Percentiles rank a stretch among this genome's conserved stretches.
Evolutionary conservation across 75 land plant genomes (phyloP).

Genomic region (Cunninghamia lanceolata): DNA sequence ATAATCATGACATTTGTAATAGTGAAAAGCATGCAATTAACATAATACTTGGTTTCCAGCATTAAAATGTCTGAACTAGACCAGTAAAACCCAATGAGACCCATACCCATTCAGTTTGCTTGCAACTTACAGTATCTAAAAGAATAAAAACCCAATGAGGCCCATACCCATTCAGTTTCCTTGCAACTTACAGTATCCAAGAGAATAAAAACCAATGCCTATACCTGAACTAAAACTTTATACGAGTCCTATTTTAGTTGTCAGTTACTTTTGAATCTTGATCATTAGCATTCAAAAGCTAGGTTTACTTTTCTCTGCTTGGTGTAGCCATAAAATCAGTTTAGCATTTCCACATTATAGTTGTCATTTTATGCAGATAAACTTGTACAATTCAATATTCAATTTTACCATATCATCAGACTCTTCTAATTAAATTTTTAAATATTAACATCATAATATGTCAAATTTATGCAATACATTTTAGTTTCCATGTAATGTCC

Average conservation of each 20-base stretch:
- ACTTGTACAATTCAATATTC: neutral
- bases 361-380: neutral
- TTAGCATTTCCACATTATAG: too few relatives aligned
- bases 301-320: neutral
- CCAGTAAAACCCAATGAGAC: neutral
- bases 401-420: neutral
- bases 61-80: neutral
- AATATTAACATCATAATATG: neutral
- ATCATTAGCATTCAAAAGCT: neutral
- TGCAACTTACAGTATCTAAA: neutral
- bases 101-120: neutral
- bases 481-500: too few relatives aligned
- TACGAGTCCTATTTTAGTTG: neutral
- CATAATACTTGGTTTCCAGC: neutral
- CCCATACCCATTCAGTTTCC: neutral
- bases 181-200: neutral
- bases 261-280: neutral
- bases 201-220: neutral
- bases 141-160: neutral
- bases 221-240: neutral
- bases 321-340: neutral
- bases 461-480: too few relatives aligned
- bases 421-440: neutral
- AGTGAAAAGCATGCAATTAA: neutral
- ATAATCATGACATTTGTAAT: neutral